These are phyloP conservation scores for Exophiala sp. DNA, from an alignment of 2,329 filamentous ascomycete genomes.

Conservation along the genomic window DNA sequence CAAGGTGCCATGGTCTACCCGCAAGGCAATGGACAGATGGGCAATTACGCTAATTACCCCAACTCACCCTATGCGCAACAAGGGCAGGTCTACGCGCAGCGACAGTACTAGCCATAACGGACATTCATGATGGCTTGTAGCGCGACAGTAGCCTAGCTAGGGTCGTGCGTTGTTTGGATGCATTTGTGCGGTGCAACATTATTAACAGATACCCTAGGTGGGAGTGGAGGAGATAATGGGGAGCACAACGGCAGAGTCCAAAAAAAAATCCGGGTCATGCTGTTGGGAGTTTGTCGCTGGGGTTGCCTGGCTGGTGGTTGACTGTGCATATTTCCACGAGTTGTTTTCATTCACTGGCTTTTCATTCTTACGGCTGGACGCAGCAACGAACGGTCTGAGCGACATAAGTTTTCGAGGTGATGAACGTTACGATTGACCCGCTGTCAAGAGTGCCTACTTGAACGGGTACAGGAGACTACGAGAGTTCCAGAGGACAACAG, in stretches of 20 bases:
- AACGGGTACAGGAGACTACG: conserved; percentile 7
- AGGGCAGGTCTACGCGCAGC: conserved; percentile 50
- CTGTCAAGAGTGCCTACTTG: conserved; percentile 12
- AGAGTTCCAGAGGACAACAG: neutral
- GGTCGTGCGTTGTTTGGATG: conserved; percentile 8
- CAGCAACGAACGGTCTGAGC: conserved; percentile 8
- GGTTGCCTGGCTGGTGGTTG: conserved; percentile 15
- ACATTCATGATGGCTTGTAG: neutral
- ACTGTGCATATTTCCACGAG: conserved; percentile 15
- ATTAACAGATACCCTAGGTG: conserved; percentile 29
- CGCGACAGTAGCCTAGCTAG: conserved; percentile 3
- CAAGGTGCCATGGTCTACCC: conserved; percentile 46
- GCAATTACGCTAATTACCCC: conserved; percentile 46
- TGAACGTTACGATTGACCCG: conserved; percentile 23
- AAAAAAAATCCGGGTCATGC: conserved; percentile 14
- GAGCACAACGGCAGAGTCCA: conserved; percentile 7
- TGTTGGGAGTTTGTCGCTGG: conserved; percentile 18
- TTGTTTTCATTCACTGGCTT: conserved; percentile 13
- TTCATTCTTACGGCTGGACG: conserved; percentile 9
- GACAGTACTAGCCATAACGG: conserved; percentile 38
- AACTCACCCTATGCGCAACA: conserved; percentile 50
- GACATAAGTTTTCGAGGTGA: conserved; percentile 13
- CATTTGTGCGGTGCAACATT: conserved; percentile 24
- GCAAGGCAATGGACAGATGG: conserved; percentile 46
- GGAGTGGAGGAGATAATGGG: conserved; percentile 28